These are phyloP conservation scores for Boletellus deceptivus DNA, from an alignment of 1,284 basidiomycete genomes.

Conservation along the genomic window DNA sequence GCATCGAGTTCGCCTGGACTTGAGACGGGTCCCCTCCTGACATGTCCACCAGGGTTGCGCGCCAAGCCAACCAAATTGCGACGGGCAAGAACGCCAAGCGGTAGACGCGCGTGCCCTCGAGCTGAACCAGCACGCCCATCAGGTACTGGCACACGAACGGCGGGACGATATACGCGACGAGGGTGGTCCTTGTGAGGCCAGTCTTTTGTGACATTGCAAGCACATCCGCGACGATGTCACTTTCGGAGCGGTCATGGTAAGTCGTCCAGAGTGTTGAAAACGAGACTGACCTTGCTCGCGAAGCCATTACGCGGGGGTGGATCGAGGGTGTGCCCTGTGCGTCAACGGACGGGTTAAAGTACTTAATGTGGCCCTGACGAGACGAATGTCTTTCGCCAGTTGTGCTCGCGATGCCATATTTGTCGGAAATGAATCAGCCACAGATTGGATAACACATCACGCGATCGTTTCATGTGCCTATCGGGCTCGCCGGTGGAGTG, in stretches of 20 bases:
- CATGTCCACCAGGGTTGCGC: constrained; percentile 20
- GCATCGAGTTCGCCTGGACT: constrained; percentile 10
- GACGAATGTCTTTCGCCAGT: constrained; percentile 8
- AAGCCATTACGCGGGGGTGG: constrained; percentile 6
- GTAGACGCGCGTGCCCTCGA: constrained; percentile 17
- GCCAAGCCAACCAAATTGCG: constrained; percentile 20
- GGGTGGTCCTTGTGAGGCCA: constrained; percentile 5
- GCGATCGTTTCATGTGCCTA: neutral
- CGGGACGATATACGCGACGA: constrained; percentile 22
- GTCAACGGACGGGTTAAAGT: constrained; percentile 2
- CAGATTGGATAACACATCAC: neutral
- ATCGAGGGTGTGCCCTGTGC: neutral
- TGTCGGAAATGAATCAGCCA: constrained; percentile 5
- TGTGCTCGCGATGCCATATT: neutral
- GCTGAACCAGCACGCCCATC: constrained; percentile 29
- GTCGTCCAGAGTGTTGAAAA: neutral
- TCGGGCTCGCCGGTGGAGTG: neutral
- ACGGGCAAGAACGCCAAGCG: constrained; percentile 25
- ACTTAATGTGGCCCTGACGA: neutral
- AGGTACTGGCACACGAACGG: constrained; percentile 23
- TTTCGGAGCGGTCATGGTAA: neutral
- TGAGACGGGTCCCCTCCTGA: constrained; percentile 14
- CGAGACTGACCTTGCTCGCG: constrained; percentile 12
- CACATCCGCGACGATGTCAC: neutral
- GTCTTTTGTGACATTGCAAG: constrained; percentile 9